Percentiles rank a stretch among this genome's conserved stretches.
Evolutionary conservation across 1,139 yeast species (phyloP).

Genomic region (Blastobotrys indianensis): DNA sequence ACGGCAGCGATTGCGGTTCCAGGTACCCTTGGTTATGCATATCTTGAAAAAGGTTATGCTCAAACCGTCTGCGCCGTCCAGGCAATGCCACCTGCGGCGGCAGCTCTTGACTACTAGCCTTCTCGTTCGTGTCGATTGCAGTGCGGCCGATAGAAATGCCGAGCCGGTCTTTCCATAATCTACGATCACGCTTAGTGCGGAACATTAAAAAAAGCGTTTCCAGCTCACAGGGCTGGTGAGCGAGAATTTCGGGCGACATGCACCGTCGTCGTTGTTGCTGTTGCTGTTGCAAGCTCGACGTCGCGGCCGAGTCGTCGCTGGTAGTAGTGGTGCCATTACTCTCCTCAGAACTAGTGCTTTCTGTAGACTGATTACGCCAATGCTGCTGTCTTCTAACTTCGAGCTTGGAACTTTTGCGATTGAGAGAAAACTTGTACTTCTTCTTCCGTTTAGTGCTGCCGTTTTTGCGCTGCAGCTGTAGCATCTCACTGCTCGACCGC

Average conservation of each 20-base stretch:
- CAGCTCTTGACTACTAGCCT: not conserved
- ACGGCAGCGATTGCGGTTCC: not conserved
- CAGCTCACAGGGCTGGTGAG: constrained; percentile 2
- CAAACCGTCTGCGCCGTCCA: not conserved
- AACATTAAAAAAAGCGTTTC: constrained; percentile 12
- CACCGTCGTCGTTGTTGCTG: not conserved
- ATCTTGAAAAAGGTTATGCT: constrained; percentile 7
- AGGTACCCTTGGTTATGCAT: constrained; percentile 3
- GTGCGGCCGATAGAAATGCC: constrained; percentile 11
- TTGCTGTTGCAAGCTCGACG: not conserved
- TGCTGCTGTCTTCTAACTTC: too few species aligned
- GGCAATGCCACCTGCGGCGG: not conserved
- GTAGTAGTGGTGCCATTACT: not conserved
- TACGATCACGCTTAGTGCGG: constrained; percentile 3
- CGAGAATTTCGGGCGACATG: constrained; percentile 5
- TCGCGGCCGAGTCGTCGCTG: not conserved
- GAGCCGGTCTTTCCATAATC: constrained; percentile 14
- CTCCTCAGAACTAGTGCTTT: not conserved
- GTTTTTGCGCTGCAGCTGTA: too few species aligned
- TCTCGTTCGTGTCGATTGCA: constrained; percentile 9
- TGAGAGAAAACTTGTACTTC: too few species aligned
- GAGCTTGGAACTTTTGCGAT: too few species aligned
- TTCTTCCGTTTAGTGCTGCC: too few species aligned
- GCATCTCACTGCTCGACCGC: too few species aligned
- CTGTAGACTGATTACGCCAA: too few species aligned